Percentiles rank a stretch among this genome's conserved stretches.
Evolutionary conservation across 78 protist species (phyloP).

Genomic region (Dictyostelium purpureum): DNA sequence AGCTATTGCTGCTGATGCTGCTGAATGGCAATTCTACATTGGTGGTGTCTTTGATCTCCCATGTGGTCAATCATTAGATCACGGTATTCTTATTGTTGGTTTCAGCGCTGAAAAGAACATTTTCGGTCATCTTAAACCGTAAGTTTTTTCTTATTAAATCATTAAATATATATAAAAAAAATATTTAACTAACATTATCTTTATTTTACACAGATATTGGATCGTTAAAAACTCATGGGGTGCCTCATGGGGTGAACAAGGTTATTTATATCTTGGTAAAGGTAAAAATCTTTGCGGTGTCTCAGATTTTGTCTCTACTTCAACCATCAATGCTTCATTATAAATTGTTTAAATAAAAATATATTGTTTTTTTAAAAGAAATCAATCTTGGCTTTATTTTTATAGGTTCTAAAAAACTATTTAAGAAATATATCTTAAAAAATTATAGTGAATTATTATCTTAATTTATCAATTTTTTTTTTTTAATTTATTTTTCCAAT

Average conservation of each 20-base stretch:
- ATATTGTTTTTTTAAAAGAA: no score
- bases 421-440: no score
- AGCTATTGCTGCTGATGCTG: conserved; percentile 83
- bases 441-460: no score
- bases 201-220: no score
- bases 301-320: not conserved
- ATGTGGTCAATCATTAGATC: conserved; percentile 60
- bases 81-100: conserved; percentile 74
- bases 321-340: not conserved
- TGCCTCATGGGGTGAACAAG: conserved; percentile 19
- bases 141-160: no score
- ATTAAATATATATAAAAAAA: no score
- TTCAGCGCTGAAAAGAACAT: conserved; percentile 15
- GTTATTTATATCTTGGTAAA: not conserved
- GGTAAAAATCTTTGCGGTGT: conserved; percentile 5
- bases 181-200: no score
- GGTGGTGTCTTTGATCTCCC: conserved; percentile 70
- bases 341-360: not conserved
- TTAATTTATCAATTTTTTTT: no score
- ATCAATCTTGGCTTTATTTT: no score
- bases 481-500: no score
- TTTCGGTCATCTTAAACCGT: not conserved
- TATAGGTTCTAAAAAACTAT: no score
- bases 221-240: conserved; percentile 21
- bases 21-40: conserved; percentile 73